Evolutionary conservation across 2,329 filamentous ascomycete genomes (phyloP), one percentile per base, ranked within the genome.

Genomic region (Monosporascus sp.): DNA sequence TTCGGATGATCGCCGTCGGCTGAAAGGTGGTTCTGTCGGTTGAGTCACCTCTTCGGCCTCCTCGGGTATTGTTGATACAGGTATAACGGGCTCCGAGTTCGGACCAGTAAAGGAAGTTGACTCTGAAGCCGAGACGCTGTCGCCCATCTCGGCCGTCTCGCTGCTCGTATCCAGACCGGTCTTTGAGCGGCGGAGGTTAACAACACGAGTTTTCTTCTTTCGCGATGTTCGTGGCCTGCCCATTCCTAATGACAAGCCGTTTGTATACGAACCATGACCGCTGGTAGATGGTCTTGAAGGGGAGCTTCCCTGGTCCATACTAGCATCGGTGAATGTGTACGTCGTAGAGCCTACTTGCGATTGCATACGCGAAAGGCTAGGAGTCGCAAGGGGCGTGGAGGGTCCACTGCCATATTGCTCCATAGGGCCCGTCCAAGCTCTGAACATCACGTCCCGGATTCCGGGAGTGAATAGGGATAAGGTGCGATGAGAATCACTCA

Each of bases 391-490:
- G 8, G 79, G 75, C 8, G 72, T 77, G 68, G 78, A 66, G 69
- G 79, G 48, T 58, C 64, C 60, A 52, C 75, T 65, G 54, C 94
- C 89, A 44, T 78, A 78, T 53, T 84, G 79, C 56, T 96, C 91
- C 49, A 82, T 79, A 37, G 87, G 83, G 41, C 88, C 88, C 17
- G 93, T 89, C 90, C 92, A 96, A 35, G 93, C 94, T 55, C 94
- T 83, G 70, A 96, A 97, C 25, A 97, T 87, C 4, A 90, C 89
- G 69, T 97, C 90, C 50, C 84, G 79, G 54, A 97, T 93, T n/a
- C 87, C 84, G 0, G 93, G 91, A 1, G 93, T 97, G 67, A 96
- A 96, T 0, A 97, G 76, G 5, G 92, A 96, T 37, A 97, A 74
- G 0, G 94, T 97, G 47, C 89, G 85, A 63, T 97, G 91, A 2